Evolutionary conservation across 257 asterid genomes (phyloP).

Genomic region (Capsicum chinense): DNA sequence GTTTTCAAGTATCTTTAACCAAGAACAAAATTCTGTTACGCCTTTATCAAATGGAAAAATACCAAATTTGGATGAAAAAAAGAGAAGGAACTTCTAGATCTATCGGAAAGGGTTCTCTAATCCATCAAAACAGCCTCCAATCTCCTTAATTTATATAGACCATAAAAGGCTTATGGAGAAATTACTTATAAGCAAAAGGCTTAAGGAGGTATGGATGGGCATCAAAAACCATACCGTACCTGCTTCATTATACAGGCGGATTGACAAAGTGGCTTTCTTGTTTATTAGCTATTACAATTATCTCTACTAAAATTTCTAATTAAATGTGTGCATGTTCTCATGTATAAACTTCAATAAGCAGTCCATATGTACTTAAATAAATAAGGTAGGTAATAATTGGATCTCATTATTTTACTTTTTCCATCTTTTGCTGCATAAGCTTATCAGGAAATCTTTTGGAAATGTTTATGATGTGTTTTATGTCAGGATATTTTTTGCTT

Average conservation of each 20-base stretch:
- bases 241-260: neutral
- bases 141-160: neutral
- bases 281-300: neutral
- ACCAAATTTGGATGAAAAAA: slow-evolving; percentile 5
- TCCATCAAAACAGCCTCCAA: neutral
- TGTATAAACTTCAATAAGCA: neutral
- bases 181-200: neutral
- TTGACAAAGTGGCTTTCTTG: neutral
- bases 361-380: neutral
- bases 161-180: neutral
- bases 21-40: neutral
- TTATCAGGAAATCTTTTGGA: slow-evolving; percentile 6
- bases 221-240: neutral
- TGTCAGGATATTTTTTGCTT: slow-evolving; percentile 19
- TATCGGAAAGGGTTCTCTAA: neutral
- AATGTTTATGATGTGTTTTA: slow-evolving; percentile 5
- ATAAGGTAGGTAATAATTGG: neutral
- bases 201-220: neutral
- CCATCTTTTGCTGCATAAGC: slow-evolving; percentile 13
- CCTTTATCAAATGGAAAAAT: neutral
- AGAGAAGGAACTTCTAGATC: neutral
- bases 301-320: slow-evolving; percentile 1
- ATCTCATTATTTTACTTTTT: neutral
- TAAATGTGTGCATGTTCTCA: neutral
- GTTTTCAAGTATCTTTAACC: neutral